Evolutionary conservation across 805 yeast genomes (phyloP).

Genomic region (Candida parachauliodes): DNA sequence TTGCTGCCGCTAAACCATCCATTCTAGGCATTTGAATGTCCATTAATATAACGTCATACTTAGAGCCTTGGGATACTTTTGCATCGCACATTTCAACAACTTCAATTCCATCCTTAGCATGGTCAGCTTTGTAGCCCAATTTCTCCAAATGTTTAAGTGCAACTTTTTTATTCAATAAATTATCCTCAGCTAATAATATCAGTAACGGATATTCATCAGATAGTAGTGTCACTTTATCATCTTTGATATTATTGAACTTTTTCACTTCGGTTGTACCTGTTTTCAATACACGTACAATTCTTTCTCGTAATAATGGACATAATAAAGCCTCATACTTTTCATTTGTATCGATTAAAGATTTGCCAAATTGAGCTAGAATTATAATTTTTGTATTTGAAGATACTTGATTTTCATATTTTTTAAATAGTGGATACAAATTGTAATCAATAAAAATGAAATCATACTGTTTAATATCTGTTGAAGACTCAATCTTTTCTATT

Average conservation of each 20-base stretch:
- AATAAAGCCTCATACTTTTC: slow-evolving; percentile 22
- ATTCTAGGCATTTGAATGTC: slow-evolving; percentile 55
- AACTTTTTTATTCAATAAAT: slow-evolving; percentile 46
- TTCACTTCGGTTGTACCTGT: neutral
- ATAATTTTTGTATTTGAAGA: slow-evolving; percentile 14
- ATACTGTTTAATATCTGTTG: slow-evolving; percentile 11
- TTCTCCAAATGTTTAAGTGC: slow-evolving; percentile 47
- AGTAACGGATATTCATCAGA: slow-evolving; percentile 34
- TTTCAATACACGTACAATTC: slow-evolving; percentile 14
- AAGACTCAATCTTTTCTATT: slow-evolving; percentile 15
- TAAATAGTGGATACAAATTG: slow-evolving; percentile 13
- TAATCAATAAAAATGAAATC: slow-evolving; percentile 21
- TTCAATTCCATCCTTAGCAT: slow-evolving; percentile 50
- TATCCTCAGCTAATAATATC: slow-evolving; percentile 55
- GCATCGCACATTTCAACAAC: slow-evolving; percentile 35
- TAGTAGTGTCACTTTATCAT: neutral
- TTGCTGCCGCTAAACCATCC: slow-evolving; percentile 54
- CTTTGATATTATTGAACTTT: neutral
- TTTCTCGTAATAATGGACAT: slow-evolving; percentile 26
- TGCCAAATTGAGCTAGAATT: slow-evolving; percentile 28
- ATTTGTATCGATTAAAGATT: slow-evolving; percentile 19
- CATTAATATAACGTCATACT: slow-evolving; percentile 52
- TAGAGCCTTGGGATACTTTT: slow-evolving; percentile 19
- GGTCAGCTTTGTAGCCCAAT: slow-evolving; percentile 49
- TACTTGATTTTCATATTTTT: slow-evolving; percentile 6